Conservation (phyloP, 2,329 filamentous ascomycete genomes). For the Alternaria gansuensis region DNA sequence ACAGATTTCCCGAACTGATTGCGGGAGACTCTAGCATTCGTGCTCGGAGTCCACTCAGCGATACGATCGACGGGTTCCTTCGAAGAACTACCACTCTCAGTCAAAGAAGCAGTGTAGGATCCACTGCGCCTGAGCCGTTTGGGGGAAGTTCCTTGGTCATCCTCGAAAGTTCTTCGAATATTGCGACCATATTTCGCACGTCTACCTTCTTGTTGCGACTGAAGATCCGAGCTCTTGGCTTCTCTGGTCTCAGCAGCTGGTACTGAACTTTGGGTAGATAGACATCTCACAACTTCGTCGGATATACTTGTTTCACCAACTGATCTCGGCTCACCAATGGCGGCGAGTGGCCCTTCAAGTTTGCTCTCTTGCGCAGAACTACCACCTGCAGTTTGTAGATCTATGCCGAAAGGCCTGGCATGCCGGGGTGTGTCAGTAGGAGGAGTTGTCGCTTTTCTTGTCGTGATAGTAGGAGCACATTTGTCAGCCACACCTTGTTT, state of each 20-base stretch:
- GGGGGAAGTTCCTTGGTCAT: conserved; percentile 6
- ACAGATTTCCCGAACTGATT: conserved; percentile 22
- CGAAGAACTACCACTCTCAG: conserved; percentile 12
- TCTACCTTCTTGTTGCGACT: conserved; percentile 11
- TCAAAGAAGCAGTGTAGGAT: conserved; percentile 26
- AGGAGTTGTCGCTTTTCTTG: conserved; percentile 16
- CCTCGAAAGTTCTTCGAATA: conserved; percentile 35
- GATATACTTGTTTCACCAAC: conserved; percentile 8
- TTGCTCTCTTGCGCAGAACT: conserved; percentile 5
- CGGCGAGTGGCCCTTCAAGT: conserved; percentile 6
- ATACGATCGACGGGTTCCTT: conserved; percentile 8
- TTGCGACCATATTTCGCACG: conserved; percentile 29
- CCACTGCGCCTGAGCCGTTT: conserved; percentile 18
- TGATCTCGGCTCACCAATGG: conserved; percentile 8
- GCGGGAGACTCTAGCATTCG: conserved; percentile 11
- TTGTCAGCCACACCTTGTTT: conserved; percentile 1
- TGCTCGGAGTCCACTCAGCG: conserved; percentile 14
- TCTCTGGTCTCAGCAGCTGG: conserved; percentile 34
- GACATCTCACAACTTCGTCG: conserved; percentile 30
- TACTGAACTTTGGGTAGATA: conserved; percentile 20
- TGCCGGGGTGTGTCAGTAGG: conserved; percentile 10
- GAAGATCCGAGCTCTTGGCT: conserved; percentile 13
- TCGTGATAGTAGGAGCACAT: conserved; percentile 16
- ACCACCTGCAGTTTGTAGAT: conserved; percentile 5
- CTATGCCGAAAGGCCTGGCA: conserved; percentile 15